Evolutionary conservation across 805 yeast species (phyloP).

Genomic region (Crinitomyces ghanaensis): DNA sequence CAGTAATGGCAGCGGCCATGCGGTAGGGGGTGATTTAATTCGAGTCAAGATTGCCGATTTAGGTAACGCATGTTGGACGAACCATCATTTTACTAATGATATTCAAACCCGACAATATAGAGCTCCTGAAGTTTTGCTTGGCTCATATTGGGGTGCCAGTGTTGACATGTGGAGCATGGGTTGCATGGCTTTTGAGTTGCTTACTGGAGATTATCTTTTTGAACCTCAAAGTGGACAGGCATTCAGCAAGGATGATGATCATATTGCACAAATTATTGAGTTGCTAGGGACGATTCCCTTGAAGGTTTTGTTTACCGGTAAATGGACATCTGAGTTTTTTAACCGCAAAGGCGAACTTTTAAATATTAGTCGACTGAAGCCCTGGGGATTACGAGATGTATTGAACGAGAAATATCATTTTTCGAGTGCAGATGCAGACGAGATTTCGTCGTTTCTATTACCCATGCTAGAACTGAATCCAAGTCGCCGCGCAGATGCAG

Average conservation of each 20-base stretch:
- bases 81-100: constrained; percentile 74
- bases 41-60: constrained; percentile 85
- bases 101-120: constrained; percentile 90
- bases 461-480: constrained; percentile 84
- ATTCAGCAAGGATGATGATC: constrained; percentile 88
- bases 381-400: constrained; percentile 80
- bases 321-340: constrained; percentile 51
- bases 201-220: constrained; percentile 90
- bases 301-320: constrained; percentile 45
- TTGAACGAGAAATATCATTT: constrained; percentile 77
- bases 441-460: constrained; percentile 60
- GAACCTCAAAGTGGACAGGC: constrained; percentile 57
- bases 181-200: constrained; percentile 76
- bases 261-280: constrained; percentile 89
- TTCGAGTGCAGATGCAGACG: constrained; percentile 53
- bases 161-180: constrained; percentile 96
- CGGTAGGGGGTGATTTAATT: constrained; percentile 38
- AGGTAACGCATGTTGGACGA: constrained; percentile 81
- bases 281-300: constrained; percentile 60
- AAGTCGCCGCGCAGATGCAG: constrained; percentile 81
- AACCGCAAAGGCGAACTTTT: constrained; percentile 57
- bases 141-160: constrained; percentile 87
- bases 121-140: constrained; percentile 76
- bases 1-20: no score
- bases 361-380: constrained; percentile 70